Percentiles rank a stretch among this genome's conserved stretches.
Evolutionary conservation across 352 stramenopile species (phyloP).

Genomic region (Blastocystis sp.): DNA sequence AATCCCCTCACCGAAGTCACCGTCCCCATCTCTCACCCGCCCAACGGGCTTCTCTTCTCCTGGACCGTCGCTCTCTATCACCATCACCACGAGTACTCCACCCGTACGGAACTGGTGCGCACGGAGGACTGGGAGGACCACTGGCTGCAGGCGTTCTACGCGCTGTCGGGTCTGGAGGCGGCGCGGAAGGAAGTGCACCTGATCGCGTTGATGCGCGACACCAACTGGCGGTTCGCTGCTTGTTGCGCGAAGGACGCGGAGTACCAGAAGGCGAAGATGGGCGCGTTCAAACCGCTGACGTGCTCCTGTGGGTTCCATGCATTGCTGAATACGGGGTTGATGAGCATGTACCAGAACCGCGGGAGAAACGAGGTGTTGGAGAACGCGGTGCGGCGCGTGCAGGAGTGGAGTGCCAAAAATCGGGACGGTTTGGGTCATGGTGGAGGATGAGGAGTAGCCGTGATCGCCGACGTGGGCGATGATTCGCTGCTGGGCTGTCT

Average conservation of each 20-base stretch:
- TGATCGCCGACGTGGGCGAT: slow-evolving; percentile 34
- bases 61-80: slow-evolving; percentile 17
- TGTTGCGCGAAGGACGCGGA: background rate
- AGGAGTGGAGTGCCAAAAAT: background rate
- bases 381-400: background rate
- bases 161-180: background rate
- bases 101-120: background rate
- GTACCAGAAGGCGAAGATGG: background rate
- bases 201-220: slow-evolving; percentile 12
- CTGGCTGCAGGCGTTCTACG: slow-evolving; percentile 59
- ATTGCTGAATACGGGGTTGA: slow-evolving; percentile 17
- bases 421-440: background rate
- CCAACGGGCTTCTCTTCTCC: slow-evolving; percentile 46
- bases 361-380: background rate
- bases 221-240: slow-evolving; percentile 46
- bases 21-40: background rate
- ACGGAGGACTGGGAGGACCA: slow-evolving; percentile 32
- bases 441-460: background rate
- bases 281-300: background rate
- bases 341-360: slow-evolving; percentile 28
- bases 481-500: slow-evolving; percentile 13
- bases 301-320: slow-evolving; percentile 27
- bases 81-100: slow-evolving; percentile 10
- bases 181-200: background rate
- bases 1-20: background rate